phyloP scores from a whole-genome alignment of 305 asterid genomes.

The Fraxinus paxiana region DNA sequence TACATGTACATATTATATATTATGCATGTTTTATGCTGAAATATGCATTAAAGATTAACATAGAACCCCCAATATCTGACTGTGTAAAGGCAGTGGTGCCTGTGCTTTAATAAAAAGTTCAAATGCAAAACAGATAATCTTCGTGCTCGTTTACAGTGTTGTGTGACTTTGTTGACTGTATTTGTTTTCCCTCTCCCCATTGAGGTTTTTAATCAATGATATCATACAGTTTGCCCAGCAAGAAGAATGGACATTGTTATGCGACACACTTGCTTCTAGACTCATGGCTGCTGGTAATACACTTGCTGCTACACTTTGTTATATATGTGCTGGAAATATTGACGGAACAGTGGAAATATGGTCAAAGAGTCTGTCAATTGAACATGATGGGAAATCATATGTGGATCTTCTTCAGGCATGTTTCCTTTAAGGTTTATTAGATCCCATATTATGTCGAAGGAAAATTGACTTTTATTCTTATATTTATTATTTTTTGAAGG shows the following conservation, averaged over 20 bases:
- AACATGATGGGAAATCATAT: constrained; percentile 76
- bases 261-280: constrained; percentile 88
- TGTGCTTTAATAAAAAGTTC: background rate
- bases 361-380: constrained; percentile 68
- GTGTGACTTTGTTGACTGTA: background rate
- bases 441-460: constrained; percentile 19
- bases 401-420: constrained; percentile 75
- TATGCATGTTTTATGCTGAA: background rate
- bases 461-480: constrained; percentile 5
- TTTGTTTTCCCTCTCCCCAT: background rate
- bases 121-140: background rate
- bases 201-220: constrained; percentile 13
- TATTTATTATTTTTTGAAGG: constrained; percentile 40
- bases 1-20: background rate
- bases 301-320: constrained; percentile 84
- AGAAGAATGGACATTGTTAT: constrained; percentile 84
- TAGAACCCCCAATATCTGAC: background rate
- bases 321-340: constrained; percentile 95
- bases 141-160: background rate
- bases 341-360: constrained; percentile 92
- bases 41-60: background rate
- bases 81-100: background rate
- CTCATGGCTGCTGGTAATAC: constrained; percentile 80
- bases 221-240: constrained; percentile 72
- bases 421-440: constrained; percentile 14